A percentile compares a stretch with the other conserved stretches of the same genome.
phyloP scores from a whole-genome alignment of 371 early-diverging fungal genomes.

The Nosema muscidifuracis region DNA sequence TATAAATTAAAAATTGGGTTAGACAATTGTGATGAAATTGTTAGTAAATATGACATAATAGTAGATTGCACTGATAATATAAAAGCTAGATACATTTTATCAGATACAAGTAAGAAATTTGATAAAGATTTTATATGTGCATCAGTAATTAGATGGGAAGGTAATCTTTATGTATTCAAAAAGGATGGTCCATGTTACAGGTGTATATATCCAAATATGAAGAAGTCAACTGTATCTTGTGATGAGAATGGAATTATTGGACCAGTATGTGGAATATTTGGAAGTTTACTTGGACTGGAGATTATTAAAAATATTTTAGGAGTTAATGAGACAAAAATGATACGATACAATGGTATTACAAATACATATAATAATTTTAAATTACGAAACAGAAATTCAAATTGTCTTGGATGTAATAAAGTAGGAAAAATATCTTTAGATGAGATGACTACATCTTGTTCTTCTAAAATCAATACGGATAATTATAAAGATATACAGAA shows the following conservation, averaged over 20 bases:
- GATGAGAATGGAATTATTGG: constrained; percentile 94
- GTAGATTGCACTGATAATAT: constrained; percentile 90
- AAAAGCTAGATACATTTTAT: constrained; percentile 84
- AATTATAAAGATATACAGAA: neutral
- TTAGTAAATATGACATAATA: constrained; percentile 75
- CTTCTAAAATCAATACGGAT: neutral
- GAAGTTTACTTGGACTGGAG: constrained; percentile 83
- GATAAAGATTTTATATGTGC: constrained; percentile 81
- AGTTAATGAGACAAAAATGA: constrained; percentile 19
- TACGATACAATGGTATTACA: constrained; percentile 37
- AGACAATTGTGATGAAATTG: constrained; percentile 30
- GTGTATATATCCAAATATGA: constrained; percentile 76
- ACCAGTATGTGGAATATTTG: constrained; percentile 76
- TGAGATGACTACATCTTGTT: neutral
- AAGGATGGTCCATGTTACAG: constrained; percentile 90
- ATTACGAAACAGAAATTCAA: constrained; percentile 2
- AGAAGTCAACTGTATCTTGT: constrained; percentile 77
- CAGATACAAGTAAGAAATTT: constrained; percentile 77
- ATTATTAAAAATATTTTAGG: constrained; percentile 68
- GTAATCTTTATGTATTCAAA: constrained; percentile 70
- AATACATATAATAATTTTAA: constrained; percentile 14
- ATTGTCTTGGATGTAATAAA: constrained; percentile 2
- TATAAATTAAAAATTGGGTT: constrained; percentile 20
- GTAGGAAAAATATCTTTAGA: neutral
- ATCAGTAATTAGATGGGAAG: constrained; percentile 82